Percentiles rank a stretch among this genome's conserved stretches.
Conservation (phyloP, 805 yeast genomes). For the Pichia nakasei region DNA sequence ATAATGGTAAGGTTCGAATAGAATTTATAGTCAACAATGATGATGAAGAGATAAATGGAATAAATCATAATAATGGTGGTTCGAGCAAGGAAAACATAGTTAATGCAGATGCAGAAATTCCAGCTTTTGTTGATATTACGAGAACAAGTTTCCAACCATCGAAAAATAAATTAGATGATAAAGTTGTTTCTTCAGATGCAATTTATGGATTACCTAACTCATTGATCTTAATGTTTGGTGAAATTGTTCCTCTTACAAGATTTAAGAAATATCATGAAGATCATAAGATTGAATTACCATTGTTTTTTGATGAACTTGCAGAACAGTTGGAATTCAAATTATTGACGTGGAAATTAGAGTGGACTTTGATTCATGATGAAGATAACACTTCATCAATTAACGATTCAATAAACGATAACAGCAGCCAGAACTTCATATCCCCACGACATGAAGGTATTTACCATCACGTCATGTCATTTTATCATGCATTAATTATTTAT, state of each 20-base stretch:
- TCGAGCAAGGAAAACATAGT: slow-evolving; percentile 1
- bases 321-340: slow-evolving; percentile 42
- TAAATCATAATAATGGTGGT: neutral
- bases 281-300: slow-evolving; percentile 25
- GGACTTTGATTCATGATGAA: slow-evolving; percentile 42
- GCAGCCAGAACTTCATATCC: slow-evolving; percentile 30
- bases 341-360: slow-evolving; percentile 63
- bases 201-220: slow-evolving; percentile 82
- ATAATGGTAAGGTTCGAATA: slow-evolving; percentile 40
- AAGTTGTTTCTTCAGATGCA: slow-evolving; percentile 65
- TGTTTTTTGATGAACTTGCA: slow-evolving; percentile 25
- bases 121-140: slow-evolving; percentile 35
- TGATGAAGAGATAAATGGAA: slow-evolving; percentile 6
- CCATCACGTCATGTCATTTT: slow-evolving; percentile 75
- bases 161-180: slow-evolving; percentile 40
- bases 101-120: slow-evolving; percentile 18
- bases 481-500: slow-evolving; percentile 62
- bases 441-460: slow-evolving; percentile 62
- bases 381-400: slow-evolving; percentile 8
- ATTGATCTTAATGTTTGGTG: slow-evolving; percentile 60
- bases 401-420: neutral
- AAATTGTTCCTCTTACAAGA: slow-evolving; percentile 58
- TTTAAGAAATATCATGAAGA: slow-evolving; percentile 47
- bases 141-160: slow-evolving; percentile 32
- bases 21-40: slow-evolving; percentile 32